Conservation (phyloP, 179 eudicot species). For the Drosera spatulata region DNA sequence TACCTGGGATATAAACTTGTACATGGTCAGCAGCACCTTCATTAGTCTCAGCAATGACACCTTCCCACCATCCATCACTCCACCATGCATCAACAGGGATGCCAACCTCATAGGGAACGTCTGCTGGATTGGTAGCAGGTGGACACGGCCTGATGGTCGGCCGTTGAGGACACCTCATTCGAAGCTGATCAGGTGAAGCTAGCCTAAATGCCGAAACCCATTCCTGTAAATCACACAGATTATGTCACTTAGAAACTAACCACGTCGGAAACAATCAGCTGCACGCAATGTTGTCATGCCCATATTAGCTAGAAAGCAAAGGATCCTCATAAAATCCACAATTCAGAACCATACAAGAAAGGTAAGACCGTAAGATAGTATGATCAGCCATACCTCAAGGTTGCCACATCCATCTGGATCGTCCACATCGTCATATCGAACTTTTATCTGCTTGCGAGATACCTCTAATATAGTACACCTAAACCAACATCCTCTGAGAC, state of each 20-base stretch:
- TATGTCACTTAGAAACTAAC: not conserved
- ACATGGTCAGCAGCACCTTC: constrained; percentile 18
- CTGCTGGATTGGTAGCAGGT: constrained; percentile 16
- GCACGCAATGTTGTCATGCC: no score
- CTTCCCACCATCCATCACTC: constrained; percentile 99
- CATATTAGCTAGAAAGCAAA: no score
- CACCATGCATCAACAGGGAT: constrained; percentile 86
- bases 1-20: constrained; percentile 71
- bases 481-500: constrained; percentile 98
- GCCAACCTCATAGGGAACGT: constrained; percentile 42
- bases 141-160: constrained; percentile 64
- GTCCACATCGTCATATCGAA: constrained; percentile 67
- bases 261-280: not conserved
- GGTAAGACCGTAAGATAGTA: not conserved
- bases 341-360: not conserved
- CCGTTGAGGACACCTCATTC: constrained; percentile 64
- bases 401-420: constrained; percentile 77
- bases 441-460: constrained; percentile 54
- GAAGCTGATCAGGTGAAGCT: constrained; percentile 77
- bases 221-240: constrained; percentile 36
- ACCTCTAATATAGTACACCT: constrained; percentile 71
- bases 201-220: constrained; percentile 71
- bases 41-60: constrained; percentile 39
- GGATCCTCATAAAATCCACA: not conserved
- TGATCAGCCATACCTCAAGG: constrained; percentile 50